Conservation (phyloP, 352 stramenopile genomes). For the Pythium phragmitis region DNA sequence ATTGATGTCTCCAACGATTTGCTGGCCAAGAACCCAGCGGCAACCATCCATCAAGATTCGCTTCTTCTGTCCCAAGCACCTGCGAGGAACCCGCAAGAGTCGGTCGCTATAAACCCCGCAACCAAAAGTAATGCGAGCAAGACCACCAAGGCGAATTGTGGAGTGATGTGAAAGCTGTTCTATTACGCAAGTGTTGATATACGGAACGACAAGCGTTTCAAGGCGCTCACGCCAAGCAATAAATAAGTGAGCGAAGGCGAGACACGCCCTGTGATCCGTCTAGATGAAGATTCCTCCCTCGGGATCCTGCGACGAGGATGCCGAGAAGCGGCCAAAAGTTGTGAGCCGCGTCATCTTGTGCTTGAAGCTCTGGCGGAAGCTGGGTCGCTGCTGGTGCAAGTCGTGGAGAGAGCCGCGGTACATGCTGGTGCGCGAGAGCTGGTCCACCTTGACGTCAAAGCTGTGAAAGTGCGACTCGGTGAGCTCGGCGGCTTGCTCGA, state of each 20-base stretch:
- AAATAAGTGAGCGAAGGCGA: slow-evolving; percentile 9
- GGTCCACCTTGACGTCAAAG: slow-evolving; percentile 61
- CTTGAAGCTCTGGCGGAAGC: slow-evolving; percentile 35
- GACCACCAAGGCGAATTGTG: neutral
- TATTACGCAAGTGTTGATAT: neutral
- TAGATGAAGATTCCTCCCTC: slow-evolving; percentile 20
- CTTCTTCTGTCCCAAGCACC: neutral
- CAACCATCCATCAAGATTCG: neutral
- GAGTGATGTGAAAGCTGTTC: slow-evolving; percentile 12
- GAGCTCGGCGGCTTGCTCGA: slow-evolving; percentile 57
- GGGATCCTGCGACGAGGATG: slow-evolving; percentile 2
- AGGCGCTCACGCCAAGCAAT: slow-evolving; percentile 11
- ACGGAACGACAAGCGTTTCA: slow-evolving; percentile 1
- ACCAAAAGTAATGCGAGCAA: neutral
- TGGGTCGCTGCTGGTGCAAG: slow-evolving; percentile 33
- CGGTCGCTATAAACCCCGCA: neutral
- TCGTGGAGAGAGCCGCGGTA: slow-evolving; percentile 52
- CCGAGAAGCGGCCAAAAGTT: slow-evolving; percentile 27
- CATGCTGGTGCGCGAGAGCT: slow-evolving; percentile 59
- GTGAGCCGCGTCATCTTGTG: slow-evolving; percentile 40
- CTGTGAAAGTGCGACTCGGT: slow-evolving; percentile 61
- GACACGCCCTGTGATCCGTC: neutral
- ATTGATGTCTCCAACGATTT: neutral
- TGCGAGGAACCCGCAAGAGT: neutral
- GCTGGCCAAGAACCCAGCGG: neutral